These are phyloP conservation scores for Apiospora koreana DNA, from an alignment of 2,329 filamentous ascomycete genomes.

Conservation along the genomic window DNA sequence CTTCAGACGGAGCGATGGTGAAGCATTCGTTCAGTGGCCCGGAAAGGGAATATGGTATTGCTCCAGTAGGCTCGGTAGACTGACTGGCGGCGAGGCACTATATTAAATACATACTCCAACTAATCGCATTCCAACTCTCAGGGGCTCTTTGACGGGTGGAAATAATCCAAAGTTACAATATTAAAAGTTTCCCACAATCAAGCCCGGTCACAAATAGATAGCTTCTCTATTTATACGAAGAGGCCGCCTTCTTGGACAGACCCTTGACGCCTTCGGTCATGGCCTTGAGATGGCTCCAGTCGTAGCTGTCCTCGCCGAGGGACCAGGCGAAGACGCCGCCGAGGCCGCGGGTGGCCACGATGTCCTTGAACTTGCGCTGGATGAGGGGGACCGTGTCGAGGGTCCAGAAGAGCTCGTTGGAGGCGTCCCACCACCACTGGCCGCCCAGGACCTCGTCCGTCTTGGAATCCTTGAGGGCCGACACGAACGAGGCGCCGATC, in stretches of 20 bases:
- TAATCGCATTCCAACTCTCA: neutral
- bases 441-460: constrained; percentile 63
- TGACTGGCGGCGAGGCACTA: neutral
- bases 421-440: constrained; percentile 67
- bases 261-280: constrained; percentile 6
- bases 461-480: constrained; percentile 51
- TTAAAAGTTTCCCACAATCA: neutral
- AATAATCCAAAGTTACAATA: neutral
- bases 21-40: neutral
- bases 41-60: neutral
- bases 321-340: constrained; percentile 79
- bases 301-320: constrained; percentile 63
- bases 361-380: constrained; percentile 58
- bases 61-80: neutral
- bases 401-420: constrained; percentile 68
- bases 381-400: constrained; percentile 69
- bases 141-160: neutral
- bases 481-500: constrained; percentile 57
- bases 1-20: neutral
- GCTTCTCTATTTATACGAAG: neutral
- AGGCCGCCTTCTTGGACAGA: neutral
- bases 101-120: neutral
- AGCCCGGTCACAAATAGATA: neutral
- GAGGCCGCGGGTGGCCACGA: constrained; percentile 57
- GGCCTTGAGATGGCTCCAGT: constrained; percentile 44